Evolutionary conservation across 1,284 basidiomycete species (phyloP).

Genomic region (Leccinum variabile): DNA sequence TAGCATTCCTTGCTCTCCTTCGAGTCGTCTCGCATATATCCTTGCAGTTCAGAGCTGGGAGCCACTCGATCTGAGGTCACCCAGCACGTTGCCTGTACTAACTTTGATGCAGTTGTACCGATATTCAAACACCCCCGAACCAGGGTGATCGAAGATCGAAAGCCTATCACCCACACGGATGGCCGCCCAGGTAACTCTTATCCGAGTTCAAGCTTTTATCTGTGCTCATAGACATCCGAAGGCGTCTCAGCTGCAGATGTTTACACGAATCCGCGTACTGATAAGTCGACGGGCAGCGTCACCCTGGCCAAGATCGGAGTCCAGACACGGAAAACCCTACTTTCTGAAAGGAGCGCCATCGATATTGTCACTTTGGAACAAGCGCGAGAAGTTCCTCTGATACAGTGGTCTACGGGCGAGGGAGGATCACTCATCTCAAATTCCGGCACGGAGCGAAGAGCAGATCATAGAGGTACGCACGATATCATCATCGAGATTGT

Average conservation of each 20-base stretch:
- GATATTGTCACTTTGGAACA: neutral
- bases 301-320: neutral
- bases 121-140: neutral
- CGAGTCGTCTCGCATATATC: too few species aligned
- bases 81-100: neutral
- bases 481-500: neutral
- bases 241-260: neutral
- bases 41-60: too few species aligned
- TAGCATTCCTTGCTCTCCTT: too few species aligned
- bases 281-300: neutral
- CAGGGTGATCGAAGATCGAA: neutral
- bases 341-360: neutral
- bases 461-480: neutral
- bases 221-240: constrained; percentile 4
- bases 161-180: neutral
- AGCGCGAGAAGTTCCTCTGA: neutral
- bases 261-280: neutral
- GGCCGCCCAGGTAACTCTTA: neutral
- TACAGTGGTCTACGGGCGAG: too few species aligned
- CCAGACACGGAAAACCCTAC: neutral
- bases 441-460: neutral
- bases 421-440: neutral
- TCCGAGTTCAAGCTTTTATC: neutral
- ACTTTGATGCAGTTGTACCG: constrained; percentile 1
- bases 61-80: constrained; percentile 19